Evolutionary conservation across 2,329 filamentous ascomycete species (phyloP).

Genomic region (Cercospora brassicicola): DNA sequence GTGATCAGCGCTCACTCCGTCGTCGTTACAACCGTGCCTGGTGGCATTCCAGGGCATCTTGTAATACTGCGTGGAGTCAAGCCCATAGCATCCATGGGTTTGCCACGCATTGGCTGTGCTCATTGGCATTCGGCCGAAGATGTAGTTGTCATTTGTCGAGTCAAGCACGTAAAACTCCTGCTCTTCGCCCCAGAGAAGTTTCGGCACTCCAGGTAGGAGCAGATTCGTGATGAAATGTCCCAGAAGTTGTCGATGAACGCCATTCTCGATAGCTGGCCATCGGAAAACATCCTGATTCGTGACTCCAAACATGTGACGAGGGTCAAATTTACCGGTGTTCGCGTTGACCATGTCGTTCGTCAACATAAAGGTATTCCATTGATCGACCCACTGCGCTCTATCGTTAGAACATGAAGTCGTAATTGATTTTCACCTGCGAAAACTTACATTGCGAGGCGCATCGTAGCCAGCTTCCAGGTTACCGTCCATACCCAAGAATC

Average conservation of each 20-base stretch:
- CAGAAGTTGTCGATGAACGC: slow-evolving; percentile 56
- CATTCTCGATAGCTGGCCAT: slow-evolving; percentile 60
- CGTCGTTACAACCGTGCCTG: slow-evolving; percentile 56
- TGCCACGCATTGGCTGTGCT: slow-evolving; percentile 61
- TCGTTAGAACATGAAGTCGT: not conserved
- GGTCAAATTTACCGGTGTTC: slow-evolving; percentile 61
- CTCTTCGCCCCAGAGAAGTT: slow-evolving; percentile 63
- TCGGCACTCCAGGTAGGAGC: slow-evolving; percentile 59
- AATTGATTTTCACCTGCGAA: not conserved
- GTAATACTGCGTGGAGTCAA: slow-evolving; percentile 57
- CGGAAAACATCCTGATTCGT: slow-evolving; percentile 66
- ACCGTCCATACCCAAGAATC: slow-evolving; percentile 60
- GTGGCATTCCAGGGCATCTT: slow-evolving; percentile 57
- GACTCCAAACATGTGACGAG: slow-evolving; percentile 62
- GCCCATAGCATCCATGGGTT: slow-evolving; percentile 60
- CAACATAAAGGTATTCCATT: slow-evolving; percentile 58
- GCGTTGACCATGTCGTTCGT: slow-evolving; percentile 61
- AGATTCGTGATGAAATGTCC: slow-evolving; percentile 59
- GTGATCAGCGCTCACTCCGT: slow-evolving; percentile 58
- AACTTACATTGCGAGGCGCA: slow-evolving; percentile 45
- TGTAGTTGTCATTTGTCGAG: slow-evolving; percentile 62
- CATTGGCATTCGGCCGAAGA: slow-evolving; percentile 65
- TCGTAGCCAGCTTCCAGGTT: slow-evolving; percentile 56
- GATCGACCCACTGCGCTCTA: slow-evolving; percentile 42
- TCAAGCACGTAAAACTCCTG: slow-evolving; percentile 63